These are phyloP conservation scores for Phoma herbarum DNA, from an alignment of 2,329 filamentous ascomycete species.

Conservation along the genomic window DNA sequence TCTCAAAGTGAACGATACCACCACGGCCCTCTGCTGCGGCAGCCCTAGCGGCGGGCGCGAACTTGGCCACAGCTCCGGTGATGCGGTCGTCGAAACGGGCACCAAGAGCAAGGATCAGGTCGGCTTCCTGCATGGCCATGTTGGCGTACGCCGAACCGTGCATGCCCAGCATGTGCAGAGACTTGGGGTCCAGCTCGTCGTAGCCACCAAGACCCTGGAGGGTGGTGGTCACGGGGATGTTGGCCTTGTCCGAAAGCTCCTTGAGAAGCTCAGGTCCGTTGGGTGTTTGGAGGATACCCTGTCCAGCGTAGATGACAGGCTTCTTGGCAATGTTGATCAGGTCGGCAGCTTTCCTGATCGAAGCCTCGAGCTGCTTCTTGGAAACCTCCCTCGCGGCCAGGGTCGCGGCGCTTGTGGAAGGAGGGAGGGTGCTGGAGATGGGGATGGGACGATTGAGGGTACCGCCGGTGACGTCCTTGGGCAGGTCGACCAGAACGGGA, in stretches of 20 bases:
- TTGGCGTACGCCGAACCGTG: constrained; percentile 97
- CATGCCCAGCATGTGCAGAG: constrained; percentile 98
- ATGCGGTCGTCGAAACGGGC: constrained; percentile 97
- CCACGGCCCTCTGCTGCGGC: constrained; percentile 86
- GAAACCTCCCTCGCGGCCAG: constrained; percentile 78
- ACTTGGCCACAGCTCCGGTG: constrained; percentile 80
- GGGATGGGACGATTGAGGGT: constrained; percentile 86
- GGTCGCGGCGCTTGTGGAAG: constrained; percentile 85
- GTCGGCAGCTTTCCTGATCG: constrained; percentile 78
- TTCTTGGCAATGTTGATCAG: constrained; percentile 91
- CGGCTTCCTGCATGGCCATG: constrained; percentile 96
- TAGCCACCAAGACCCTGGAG: constrained; percentile 92
- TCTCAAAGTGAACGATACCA: constrained; percentile 96
- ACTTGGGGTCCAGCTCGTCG: constrained; percentile 92
- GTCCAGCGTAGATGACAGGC: constrained; percentile 93
- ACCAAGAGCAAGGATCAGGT: constrained; percentile 93
- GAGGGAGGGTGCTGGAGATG: constrained; percentile 74
- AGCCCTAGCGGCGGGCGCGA: constrained; percentile 85
- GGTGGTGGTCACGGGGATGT: constrained; percentile 94
- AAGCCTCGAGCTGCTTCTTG: constrained; percentile 74
- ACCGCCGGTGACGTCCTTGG: constrained; percentile 93
- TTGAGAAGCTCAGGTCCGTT: constrained; percentile 82
- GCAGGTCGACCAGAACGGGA: constrained; percentile 92
- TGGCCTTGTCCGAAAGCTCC: constrained; percentile 87
- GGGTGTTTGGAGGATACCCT: constrained; percentile 82